These are phyloP conservation scores for Volvox africanus DNA, from an alignment of 139 green algal species.

Conservation along the genomic window DNA sequence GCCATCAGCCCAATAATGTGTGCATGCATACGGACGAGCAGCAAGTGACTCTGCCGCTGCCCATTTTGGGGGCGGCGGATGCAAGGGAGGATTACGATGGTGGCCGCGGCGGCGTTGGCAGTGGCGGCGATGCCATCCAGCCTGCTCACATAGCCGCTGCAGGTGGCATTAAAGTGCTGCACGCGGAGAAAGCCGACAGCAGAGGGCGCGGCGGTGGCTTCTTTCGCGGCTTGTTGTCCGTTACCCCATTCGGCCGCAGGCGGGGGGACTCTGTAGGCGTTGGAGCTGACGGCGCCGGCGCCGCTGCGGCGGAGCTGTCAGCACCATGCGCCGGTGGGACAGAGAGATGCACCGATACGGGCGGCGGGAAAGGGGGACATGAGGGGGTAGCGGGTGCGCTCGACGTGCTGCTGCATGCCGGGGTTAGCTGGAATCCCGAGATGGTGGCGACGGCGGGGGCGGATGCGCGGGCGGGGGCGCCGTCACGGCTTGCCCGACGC, in stretches of 20 bases:
- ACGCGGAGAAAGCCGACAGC: neutral
- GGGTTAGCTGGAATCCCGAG: neutral
- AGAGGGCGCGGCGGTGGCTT: neutral
- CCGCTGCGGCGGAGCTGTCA: neutral
- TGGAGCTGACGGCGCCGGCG: no score
- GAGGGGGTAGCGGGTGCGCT: neutral
- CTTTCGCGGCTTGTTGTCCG: neutral
- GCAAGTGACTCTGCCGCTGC: neutral
- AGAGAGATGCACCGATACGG: neutral
- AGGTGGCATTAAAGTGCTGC: conserved; percentile 1
- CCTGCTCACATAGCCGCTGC: neutral
- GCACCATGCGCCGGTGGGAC: neutral
- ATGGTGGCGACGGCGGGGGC: neutral
- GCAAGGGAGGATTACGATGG: neutral
- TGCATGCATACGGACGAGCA: neutral
- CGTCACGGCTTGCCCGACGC: neutral
- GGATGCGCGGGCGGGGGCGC: neutral
- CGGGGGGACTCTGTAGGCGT: no score
- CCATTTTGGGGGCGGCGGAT: neutral
- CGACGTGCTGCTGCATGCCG: neutral
- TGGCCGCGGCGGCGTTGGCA: neutral
- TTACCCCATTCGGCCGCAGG: neutral
- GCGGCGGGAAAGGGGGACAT: neutral
- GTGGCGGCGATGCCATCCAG: neutral
- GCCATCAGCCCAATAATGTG: neutral